Evolutionary conservation across 2,329 filamentous ascomycete species (phyloP), one percentile per base, ranked within the genome.

Genomic region (Paramyrothecium sp.): DNA sequence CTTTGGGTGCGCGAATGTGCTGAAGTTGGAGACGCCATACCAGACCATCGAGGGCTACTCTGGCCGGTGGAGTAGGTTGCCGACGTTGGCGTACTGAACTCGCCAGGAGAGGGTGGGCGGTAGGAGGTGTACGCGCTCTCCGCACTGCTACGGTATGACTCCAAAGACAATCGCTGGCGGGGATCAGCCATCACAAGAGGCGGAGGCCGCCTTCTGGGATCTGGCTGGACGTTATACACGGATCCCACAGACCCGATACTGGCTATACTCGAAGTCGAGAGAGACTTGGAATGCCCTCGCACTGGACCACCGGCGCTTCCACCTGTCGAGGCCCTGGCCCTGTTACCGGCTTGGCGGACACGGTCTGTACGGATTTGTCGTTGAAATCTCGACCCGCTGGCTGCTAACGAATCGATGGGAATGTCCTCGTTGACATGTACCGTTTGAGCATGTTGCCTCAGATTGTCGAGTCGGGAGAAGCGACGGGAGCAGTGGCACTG

Each of bases 401-500:
- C 95, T 17, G 95, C 95, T 20, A 98, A 83, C 1, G 95, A 98
- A 71, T 97, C 92, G 46, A 88, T 87, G 3, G 95, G 95, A 34
- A 99, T 99, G 57, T 97, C 92, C 72, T 98, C 95, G 71, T 98
- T 97, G 57, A 96, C 90, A 71, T 99, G 95, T 1, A 99, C 95
- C 0, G 95, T 98, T 73, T 97, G 93, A 49, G 95, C 95, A 80
- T 99, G 95, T 71, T 99, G 95, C 58, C 95, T 87, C 54, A 99
- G 79, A 69, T 99, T 99, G 73, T 99, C 94, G 50, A 98, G 83
- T 52, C 94, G 86, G 11, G 95, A 98, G 72, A 99, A 99, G 56
- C 92, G 86, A 53, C 95, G 86, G 2, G 89, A 91, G 74, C 95
- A 99, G 73, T 98, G 95, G 65, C 95, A 99, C 73, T 96, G 90